Percentiles rank a stretch among this genome's conserved stretches.
Conservation (phyloP, 1,139 yeast genomes). For the Debaryomyces fabryi region DNA sequence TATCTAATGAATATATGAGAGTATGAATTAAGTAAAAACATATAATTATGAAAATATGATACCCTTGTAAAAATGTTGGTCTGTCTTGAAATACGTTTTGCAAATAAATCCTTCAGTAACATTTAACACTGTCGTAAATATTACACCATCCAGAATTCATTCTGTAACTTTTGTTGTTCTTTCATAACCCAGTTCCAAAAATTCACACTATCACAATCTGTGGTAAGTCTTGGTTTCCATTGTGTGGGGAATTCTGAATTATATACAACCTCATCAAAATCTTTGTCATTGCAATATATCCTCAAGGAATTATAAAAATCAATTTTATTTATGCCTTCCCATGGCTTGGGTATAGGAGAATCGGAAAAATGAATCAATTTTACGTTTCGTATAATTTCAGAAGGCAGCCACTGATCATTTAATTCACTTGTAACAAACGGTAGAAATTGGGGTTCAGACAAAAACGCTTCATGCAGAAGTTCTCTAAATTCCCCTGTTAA, state of each 20-base stretch:
- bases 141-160: not conserved
- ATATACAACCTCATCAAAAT: slow-evolving; percentile 19
- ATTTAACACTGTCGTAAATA: not conserved
- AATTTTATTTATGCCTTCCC: slow-evolving; percentile 32
- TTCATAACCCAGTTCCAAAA: slow-evolving; percentile 34
- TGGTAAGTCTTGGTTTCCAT: slow-evolving; percentile 31
- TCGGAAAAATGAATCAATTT: slow-evolving; percentile 47
- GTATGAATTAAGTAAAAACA: not conserved
- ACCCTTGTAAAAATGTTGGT: not conserved
- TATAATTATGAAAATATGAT: too few relatives aligned
- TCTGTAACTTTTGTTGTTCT: slow-evolving; percentile 15
- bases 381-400: slow-evolving; percentile 18
- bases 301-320: slow-evolving; percentile 29
- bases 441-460: slow-evolving; percentile 36
- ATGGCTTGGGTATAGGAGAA: slow-evolving; percentile 52
- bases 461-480: slow-evolving; percentile 24
- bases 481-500: slow-evolving; percentile 53
- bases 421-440: slow-evolving; percentile 29
- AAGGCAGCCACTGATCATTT: slow-evolving; percentile 33
- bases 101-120: not conserved
- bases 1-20: not conserved
- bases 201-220: slow-evolving; percentile 37
- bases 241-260: slow-evolving; percentile 23
- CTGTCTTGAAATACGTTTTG: too few relatives aligned
- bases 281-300: slow-evolving; percentile 27